Base-by-base conservation (phyloP, 495 filamentous ascomycete species). In the Trichoderma orchidacearum region DNA sequence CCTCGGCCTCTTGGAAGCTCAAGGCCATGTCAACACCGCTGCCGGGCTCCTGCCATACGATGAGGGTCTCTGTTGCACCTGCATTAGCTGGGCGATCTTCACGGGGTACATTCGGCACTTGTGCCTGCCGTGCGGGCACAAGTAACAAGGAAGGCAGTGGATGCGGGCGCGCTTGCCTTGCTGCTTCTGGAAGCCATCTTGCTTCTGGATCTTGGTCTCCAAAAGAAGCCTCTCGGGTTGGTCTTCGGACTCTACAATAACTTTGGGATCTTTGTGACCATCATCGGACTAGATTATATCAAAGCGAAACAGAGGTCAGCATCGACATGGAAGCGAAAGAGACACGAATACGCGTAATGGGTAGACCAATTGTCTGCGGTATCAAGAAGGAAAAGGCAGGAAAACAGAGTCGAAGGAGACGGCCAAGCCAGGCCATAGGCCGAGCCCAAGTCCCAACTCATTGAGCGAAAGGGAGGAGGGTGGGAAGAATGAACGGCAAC, bases 181-280 rank as follows among this genome's bases (percentile, higher is more conserved):
- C 66, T 98, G 93, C 71, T 96, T 96, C 71, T 96, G 90, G 71
- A 97, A 97, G 36, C 86, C 88, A 81, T 96, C 93, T 59, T 96
- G 90, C 67, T 90, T 95, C 58, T 82, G 80, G 57, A 98, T 95
- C 64, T 80, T 89, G 29, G 87, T 95, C 70, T 96, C 87, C 54
- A 98, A 74, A 28, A 98, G 75, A 52, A 87, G 78, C 50, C 93
- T 83, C 30, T 86, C 79, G 23, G 88, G 85, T 48, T 91, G 78
- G 65, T 98, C 93, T 75, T 98, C 93, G 29, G 93, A 95, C 62
- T 94, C 85, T 59, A 98, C 93, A 58, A 84, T 79, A 60, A 98
- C 91, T 61, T 86, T 84, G 50, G 89, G 86, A 64, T 95, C 89
- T 70, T 91, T 71, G 21, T 70, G 72, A 59, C 68, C 69, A 56